A percentile compares a stretch with the other conserved stretches of the same genome.
Evolutionary conservation across 2,329 filamentous ascomycete genomes (phyloP).

Genomic region (Zymoseptoria crescenta): DNA sequence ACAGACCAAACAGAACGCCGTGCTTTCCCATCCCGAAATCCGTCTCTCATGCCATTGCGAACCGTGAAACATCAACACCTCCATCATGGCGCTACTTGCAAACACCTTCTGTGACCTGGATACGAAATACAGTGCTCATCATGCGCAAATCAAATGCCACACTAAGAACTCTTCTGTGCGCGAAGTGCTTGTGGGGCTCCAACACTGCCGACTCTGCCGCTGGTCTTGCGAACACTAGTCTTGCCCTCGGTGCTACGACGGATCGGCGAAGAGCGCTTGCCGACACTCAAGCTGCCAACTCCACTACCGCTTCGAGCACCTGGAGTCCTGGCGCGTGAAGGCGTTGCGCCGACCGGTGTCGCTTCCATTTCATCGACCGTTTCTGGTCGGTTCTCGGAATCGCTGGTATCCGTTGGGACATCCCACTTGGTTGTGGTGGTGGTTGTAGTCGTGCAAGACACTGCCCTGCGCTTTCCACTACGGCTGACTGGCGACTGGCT

Average conservation of each 20-base stretch:
- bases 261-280: slow-evolving; percentile 39
- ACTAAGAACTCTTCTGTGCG: slow-evolving; percentile 17
- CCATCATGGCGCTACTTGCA: not conserved
- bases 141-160: not conserved
- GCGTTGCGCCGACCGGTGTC: slow-evolving; percentile 11
- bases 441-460: slow-evolving; percentile 67
- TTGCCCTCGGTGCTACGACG: slow-evolving; percentile 42
- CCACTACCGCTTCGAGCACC: slow-evolving; percentile 35
- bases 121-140: not conserved
- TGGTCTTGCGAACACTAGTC: slow-evolving; percentile 44
- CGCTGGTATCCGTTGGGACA: slow-evolving; percentile 38
- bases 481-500: slow-evolving; percentile 52
- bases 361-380: slow-evolving; percentile 19
- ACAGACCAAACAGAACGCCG: not conserved
- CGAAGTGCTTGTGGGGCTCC: slow-evolving; percentile 22
- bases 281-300: slow-evolving; percentile 38
- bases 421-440: slow-evolving; percentile 50
- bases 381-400: slow-evolving; percentile 36
- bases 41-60: not conserved
- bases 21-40: not conserved
- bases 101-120: not conserved
- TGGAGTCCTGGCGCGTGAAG: slow-evolving; percentile 37
- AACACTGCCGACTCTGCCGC: slow-evolving; percentile 43
- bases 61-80: slow-evolving; percentile 3
- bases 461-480: slow-evolving; percentile 58